Conservation (phyloP, 805 yeast species). For the Grigorovia yakushimaensis region DNA sequence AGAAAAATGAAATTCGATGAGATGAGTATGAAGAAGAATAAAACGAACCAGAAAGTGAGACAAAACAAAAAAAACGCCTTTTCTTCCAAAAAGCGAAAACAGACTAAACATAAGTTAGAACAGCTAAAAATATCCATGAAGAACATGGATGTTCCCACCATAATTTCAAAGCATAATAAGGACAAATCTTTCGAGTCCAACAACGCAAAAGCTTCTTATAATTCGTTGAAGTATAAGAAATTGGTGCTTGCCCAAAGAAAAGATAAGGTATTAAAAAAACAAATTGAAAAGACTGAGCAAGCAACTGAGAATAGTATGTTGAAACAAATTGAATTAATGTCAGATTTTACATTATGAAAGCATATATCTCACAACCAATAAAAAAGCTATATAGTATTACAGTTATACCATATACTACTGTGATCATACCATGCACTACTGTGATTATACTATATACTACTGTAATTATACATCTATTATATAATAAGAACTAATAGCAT, state of each 20-base stretch:
- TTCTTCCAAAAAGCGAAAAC: conserved; percentile 20
- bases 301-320: conserved; percentile 23
- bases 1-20: not conserved
- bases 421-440: too few relatives aligned
- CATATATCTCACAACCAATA: not conserved
- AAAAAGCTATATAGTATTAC: not conserved
- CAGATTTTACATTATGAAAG: conserved; percentile 23
- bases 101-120: conserved; percentile 17
- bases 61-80: conserved; percentile 5
- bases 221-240: conserved; percentile 11
- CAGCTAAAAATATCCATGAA: conserved; percentile 15
- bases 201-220: conserved; percentile 1
- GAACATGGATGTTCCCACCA: conserved; percentile 4
- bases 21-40: not conserved
- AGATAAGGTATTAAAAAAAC: conserved; percentile 18
- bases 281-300: conserved; percentile 14
- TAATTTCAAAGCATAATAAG: not conserved
- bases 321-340: conserved; percentile 27
- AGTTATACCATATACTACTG: too few relatives aligned
- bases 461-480: conserved; percentile 1
- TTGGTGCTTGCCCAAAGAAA: conserved; percentile 20
- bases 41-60: not conserved
- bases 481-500: too few relatives aligned
- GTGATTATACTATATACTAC: too few relatives aligned
- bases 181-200: not conserved